Conservation (phyloP, 2,329 filamentous ascomycete species). For the Paecilomyces variotii region DNA sequence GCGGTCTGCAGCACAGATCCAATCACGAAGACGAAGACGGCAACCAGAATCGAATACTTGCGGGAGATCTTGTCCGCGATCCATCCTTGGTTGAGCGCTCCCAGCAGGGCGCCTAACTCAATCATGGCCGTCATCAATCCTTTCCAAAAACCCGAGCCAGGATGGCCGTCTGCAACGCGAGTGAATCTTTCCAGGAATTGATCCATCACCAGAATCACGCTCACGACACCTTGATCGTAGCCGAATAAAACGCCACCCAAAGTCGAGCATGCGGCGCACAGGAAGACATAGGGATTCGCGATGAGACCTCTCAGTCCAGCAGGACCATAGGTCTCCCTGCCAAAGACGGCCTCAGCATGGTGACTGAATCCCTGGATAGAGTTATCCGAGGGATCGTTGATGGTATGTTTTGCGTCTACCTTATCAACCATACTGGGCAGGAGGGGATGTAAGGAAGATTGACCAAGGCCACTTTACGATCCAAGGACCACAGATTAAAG, state of each 20-base stretch:
- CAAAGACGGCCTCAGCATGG: slow-evolving; percentile 24
- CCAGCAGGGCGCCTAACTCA: slow-evolving; percentile 44
- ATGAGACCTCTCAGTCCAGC: slow-evolving; percentile 41
- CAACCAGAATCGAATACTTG: slow-evolving; percentile 45
- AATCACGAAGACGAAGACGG: slow-evolving; percentile 44
- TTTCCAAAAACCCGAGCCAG: slow-evolving; percentile 34
- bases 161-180: slow-evolving; percentile 31
- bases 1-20: slow-evolving; percentile 46
- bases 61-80: slow-evolving; percentile 46
- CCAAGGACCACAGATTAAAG: background rate
- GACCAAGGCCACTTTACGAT: background rate
- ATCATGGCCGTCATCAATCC: slow-evolving; percentile 49
- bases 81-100: slow-evolving; percentile 41
- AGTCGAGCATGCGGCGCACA: slow-evolving; percentile 45
- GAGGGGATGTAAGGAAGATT: background rate
- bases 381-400: slow-evolving; percentile 11
- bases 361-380: slow-evolving; percentile 21
- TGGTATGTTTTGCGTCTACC: slow-evolving; percentile 5
- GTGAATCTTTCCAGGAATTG: slow-evolving; percentile 42
- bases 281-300: slow-evolving; percentile 41
- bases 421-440: slow-evolving; percentile 3
- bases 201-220: slow-evolving; percentile 45
- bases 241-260: slow-evolving; percentile 45
- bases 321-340: slow-evolving; percentile 25
- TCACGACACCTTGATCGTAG: slow-evolving; percentile 40